Evolutionary conservation across 1,284 basidiomycete genomes (phyloP).

Genomic region (Austroboletus niveus): DNA sequence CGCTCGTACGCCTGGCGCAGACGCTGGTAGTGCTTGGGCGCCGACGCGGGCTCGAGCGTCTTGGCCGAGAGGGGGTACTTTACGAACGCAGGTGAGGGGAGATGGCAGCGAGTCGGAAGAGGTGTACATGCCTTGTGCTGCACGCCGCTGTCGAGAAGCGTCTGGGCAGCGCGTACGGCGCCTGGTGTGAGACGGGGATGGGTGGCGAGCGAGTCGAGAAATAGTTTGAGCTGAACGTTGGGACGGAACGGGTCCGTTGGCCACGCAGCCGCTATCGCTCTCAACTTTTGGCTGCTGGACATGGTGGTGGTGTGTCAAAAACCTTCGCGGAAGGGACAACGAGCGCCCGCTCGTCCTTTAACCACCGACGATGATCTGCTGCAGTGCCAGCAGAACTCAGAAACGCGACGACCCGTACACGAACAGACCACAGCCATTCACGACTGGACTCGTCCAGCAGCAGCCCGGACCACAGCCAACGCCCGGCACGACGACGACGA

Average conservation of each 20-base stretch:
- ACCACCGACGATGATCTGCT: constrained; percentile 51
- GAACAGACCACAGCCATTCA: constrained; percentile 29
- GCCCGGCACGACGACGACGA: constrained; percentile 9
- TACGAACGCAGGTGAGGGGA: too few species aligned
- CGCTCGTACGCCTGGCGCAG: constrained; percentile 70
- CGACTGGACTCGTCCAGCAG: constrained; percentile 38
- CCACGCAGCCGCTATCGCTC: constrained; percentile 55
- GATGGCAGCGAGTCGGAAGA: neutral
- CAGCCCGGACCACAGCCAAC: constrained; percentile 49
- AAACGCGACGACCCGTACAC: constrained; percentile 29
- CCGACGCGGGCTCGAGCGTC: constrained; percentile 63
- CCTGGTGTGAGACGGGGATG: constrained; percentile 64
- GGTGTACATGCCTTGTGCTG: constrained; percentile 49
- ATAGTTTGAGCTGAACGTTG: constrained; percentile 64
- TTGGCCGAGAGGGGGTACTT: constrained; percentile 65
- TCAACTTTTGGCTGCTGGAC: constrained; percentile 40
- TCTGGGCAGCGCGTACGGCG: constrained; percentile 56
- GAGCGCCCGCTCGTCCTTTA: neutral
- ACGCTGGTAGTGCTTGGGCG: constrained; percentile 67
- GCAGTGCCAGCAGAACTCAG: constrained; percentile 43
- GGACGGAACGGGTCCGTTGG: constrained; percentile 69
- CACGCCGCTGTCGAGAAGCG: constrained; percentile 52
- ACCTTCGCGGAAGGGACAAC: constrained; percentile 21
- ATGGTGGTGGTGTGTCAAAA: neutral
- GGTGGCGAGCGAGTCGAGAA: constrained; percentile 59